Conservation (phyloP, 768 basidiomycete species). For the Pleurotus tuoliensis region DNA sequence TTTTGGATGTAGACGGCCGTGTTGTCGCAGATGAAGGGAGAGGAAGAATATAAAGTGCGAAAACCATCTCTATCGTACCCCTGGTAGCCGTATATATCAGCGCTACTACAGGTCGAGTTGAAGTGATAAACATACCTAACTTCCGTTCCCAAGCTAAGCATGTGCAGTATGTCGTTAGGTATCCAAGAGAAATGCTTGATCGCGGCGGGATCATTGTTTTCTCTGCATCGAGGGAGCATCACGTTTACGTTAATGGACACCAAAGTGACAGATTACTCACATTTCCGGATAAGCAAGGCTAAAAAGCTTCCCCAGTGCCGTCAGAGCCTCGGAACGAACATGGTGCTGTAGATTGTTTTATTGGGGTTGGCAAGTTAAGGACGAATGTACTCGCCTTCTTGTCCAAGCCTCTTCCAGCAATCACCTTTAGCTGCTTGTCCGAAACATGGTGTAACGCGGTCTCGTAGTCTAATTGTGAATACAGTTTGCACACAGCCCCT, state of each 20-base stretch:
- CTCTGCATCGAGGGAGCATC: conserved; percentile 42
- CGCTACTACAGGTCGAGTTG: no score
- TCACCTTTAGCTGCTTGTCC: conserved; percentile 49
- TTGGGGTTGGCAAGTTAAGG: background rate
- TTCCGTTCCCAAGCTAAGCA: conserved; percentile 48
- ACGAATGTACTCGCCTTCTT: conserved; percentile 60
- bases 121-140: conserved; percentile 42
- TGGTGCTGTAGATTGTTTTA: conserved; percentile 33
- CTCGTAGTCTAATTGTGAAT: conserved; percentile 87
- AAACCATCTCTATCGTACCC: conserved; percentile 57
- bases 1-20: conserved; percentile 36
- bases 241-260: background rate
- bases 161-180: conserved; percentile 65
- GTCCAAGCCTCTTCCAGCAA: conserved; percentile 76
- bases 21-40: conserved; percentile 46
- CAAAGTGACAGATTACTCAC: conserved; percentile 39
- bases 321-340: conserved; percentile 76
- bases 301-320: conserved; percentile 74
- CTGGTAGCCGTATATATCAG: conserved; percentile 26
- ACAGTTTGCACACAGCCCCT: conserved; percentile 76
- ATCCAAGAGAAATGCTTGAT: conserved; percentile 90
- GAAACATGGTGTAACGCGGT: conserved; percentile 80
- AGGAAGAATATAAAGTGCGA: conserved; percentile 80
- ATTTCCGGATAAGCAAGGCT: conserved; percentile 85
- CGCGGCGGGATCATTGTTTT: conserved; percentile 71